These are phyloP conservation scores for Angomonas ambiguus DNA, from an alignment of 208 protist species.

Conservation along the genomic window DNA sequence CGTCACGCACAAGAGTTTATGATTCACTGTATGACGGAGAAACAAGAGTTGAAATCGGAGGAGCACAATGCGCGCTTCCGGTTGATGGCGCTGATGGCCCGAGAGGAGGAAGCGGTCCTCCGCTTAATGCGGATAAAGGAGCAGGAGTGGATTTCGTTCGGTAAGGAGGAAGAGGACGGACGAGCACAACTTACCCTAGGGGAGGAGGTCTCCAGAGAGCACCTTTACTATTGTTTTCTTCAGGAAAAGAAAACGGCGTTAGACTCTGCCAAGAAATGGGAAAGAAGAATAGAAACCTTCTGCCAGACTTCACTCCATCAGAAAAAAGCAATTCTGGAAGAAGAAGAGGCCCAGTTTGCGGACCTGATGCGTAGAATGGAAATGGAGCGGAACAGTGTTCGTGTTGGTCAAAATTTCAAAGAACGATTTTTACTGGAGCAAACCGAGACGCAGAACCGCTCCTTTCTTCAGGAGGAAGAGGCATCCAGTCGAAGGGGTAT, in stretches of 20 bases:
- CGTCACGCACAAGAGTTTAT: slow-evolving; percentile 21
- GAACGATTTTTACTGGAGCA: background rate
- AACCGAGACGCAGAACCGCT: slow-evolving; percentile 19
- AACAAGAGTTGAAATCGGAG: slow-evolving; percentile 20
- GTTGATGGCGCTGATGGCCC: slow-evolving; percentile 30
- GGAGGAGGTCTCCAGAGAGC: slow-evolving; percentile 27
- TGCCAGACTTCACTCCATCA: slow-evolving; percentile 10
- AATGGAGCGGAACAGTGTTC: background rate
- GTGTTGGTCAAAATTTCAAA: background rate
- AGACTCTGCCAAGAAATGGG: slow-evolving; percentile 6
- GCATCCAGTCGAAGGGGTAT: slow-evolving; percentile 20
- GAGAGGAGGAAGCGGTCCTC: slow-evolving; percentile 32
- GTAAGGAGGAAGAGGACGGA: slow-evolving; percentile 15
- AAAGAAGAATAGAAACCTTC: slow-evolving; percentile 16
- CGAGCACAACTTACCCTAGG: background rate
- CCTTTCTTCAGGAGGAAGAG: slow-evolving; percentile 24
- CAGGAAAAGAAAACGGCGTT: slow-evolving; percentile 9
- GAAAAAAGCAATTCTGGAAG: slow-evolving; percentile 14
- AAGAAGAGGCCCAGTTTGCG: slow-evolving; percentile 14
- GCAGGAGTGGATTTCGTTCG: slow-evolving; percentile 12
- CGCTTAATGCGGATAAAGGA: slow-evolving; percentile 19
- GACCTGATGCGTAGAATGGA: background rate
- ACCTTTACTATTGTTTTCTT: slow-evolving; percentile 13
- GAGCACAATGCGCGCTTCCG: slow-evolving; percentile 45
- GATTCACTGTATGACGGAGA: slow-evolving; percentile 12